These are phyloP conservation scores for Cercospora sesami DNA, from an alignment of 2,329 filamentous ascomycete genomes.

Conservation along the genomic window DNA sequence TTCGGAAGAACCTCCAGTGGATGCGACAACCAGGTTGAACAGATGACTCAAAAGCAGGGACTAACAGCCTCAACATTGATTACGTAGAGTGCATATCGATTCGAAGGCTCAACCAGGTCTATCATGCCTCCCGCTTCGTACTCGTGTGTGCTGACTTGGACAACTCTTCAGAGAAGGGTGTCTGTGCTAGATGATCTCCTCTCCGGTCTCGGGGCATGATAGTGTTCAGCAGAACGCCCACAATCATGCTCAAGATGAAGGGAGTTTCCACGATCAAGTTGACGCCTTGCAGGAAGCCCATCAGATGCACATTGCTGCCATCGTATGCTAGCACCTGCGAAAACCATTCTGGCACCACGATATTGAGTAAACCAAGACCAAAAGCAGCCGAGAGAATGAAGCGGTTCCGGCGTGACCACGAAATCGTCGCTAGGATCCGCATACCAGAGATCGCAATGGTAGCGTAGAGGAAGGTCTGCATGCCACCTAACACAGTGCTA, in stretches of 20 bases:
- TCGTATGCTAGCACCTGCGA: slow-evolving; percentile 20
- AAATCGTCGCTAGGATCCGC: slow-evolving; percentile 67
- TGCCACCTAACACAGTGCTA: slow-evolving; percentile 42
- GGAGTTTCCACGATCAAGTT: slow-evolving; percentile 28
- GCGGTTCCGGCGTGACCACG: slow-evolving; percentile 72
- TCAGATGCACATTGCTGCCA: slow-evolving; percentile 21
- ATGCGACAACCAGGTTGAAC: neutral
- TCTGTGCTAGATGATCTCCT: neutral
- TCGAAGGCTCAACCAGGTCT: neutral
- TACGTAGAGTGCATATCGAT: neutral
- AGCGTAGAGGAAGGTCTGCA: slow-evolving; percentile 72
- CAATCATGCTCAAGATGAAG: slow-evolving; percentile 26
- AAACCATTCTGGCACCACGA: slow-evolving; percentile 27
- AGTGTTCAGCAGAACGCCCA: slow-evolving; percentile 23
- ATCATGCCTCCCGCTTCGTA: neutral
- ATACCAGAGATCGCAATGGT: slow-evolving; percentile 74
- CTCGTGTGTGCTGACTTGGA: neutral
- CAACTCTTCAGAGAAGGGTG: neutral
- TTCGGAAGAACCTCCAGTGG: neutral
- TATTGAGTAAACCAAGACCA: slow-evolving; percentile 25
- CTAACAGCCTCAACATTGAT: neutral
- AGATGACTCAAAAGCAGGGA: neutral
- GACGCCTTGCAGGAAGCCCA: slow-evolving; percentile 26
- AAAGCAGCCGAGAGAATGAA: slow-evolving; percentile 61
- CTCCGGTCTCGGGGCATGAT: slow-evolving; percentile 26